Evolutionary conservation across 1,284 basidiomycete genomes (phyloP).

Genomic region (Clitocybe nebularis): DNA sequence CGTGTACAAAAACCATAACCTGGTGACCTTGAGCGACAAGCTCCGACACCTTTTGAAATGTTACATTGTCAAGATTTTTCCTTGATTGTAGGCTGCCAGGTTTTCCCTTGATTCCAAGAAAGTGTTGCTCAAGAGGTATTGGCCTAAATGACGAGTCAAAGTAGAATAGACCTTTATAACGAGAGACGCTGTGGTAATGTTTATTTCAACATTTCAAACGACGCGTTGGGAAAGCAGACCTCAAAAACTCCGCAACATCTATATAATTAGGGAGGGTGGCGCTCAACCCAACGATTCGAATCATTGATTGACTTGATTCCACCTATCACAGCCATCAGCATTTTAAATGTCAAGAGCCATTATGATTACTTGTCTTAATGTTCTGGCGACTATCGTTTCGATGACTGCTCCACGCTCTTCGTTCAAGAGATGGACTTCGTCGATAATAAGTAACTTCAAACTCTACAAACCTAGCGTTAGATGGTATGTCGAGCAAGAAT

Average conservation of each 20-base stretch:
- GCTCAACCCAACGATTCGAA: constrained; percentile 97
- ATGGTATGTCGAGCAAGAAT: constrained; percentile 1
- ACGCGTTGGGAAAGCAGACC: constrained; percentile 41
- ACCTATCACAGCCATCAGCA: constrained; percentile 50
- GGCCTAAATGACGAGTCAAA: constrained; percentile 98
- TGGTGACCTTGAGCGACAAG: constrained; percentile 89
- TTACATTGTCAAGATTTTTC: constrained; percentile 86
- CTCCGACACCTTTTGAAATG: constrained; percentile 87
- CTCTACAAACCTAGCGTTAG: constrained; percentile 46
- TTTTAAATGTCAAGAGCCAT: no score
- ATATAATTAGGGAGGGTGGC: constrained; percentile 97
- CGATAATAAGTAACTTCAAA: constrained; percentile 94
- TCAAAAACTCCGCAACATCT: constrained; percentile 94
- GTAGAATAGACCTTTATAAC: constrained; percentile 91
- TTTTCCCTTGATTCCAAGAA: constrained; percentile 95
- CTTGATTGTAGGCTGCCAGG: constrained; percentile 70
- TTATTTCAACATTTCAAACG: constrained; percentile 5
- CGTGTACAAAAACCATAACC: constrained; percentile 99
- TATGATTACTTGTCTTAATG: constrained; percentile 79
- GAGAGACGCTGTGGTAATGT: constrained; percentile 68
- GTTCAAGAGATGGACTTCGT: constrained; percentile 96
- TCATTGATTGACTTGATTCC: constrained; percentile 94
- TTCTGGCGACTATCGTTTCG: constrained; percentile 97
- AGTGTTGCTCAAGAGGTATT: constrained; percentile 97
- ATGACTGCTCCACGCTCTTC: constrained; percentile 99